Evolutionary conservation across 768 basidiomycete species (phyloP).

Genomic region (Psilocybe cyanescens): DNA sequence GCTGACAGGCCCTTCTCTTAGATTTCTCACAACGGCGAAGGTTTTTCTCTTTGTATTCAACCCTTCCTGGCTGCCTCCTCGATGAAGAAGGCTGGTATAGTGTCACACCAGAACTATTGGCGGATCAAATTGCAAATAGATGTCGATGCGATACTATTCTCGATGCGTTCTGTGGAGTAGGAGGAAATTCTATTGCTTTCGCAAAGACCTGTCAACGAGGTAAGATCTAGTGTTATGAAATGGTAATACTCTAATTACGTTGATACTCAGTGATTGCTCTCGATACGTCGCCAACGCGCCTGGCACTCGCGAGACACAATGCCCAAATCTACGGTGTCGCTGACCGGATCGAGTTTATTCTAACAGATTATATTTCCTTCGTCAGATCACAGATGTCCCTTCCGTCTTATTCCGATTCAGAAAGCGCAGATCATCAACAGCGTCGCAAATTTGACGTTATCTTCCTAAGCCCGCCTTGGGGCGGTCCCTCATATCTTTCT

Average conservation of each 20-base stretch:
- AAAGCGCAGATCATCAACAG: constrained; percentile 5
- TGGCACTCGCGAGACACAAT: constrained; percentile 92
- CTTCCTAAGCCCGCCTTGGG: constrained; percentile 96
- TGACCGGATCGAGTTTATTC: constrained; percentile 93
- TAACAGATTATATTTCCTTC: constrained; percentile 84
- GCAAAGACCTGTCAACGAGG: constrained; percentile 95
- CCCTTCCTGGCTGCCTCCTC: constrained; percentile 75
- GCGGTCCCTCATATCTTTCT: constrained; percentile 75
- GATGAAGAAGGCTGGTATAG: constrained; percentile 99
- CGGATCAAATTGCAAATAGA: constrained; percentile 89
- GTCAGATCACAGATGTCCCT: constrained; percentile 53
- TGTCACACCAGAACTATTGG: constrained; percentile 93
- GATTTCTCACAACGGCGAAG: constrained; percentile 88
- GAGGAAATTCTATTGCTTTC: constrained; percentile 97
- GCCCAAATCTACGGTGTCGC: constrained; percentile 93
- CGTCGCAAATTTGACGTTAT: constrained; percentile 79
- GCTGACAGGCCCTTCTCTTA: constrained; percentile 31
- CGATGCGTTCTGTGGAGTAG: constrained; percentile 97
- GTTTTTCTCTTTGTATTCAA: constrained; percentile 78
- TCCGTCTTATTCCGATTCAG: constrained; percentile 24
- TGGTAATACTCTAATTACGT: neutral
- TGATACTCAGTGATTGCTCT: constrained; percentile 81
- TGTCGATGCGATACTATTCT: constrained; percentile 85
- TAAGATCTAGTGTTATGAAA: constrained; percentile 38
- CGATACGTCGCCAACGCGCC: constrained; percentile 82